Evolutionary conservation across 768 basidiomycete genomes (phyloP), one percentile per base, ranked within the genome.

Genomic region (Suillus luteus): DNA sequence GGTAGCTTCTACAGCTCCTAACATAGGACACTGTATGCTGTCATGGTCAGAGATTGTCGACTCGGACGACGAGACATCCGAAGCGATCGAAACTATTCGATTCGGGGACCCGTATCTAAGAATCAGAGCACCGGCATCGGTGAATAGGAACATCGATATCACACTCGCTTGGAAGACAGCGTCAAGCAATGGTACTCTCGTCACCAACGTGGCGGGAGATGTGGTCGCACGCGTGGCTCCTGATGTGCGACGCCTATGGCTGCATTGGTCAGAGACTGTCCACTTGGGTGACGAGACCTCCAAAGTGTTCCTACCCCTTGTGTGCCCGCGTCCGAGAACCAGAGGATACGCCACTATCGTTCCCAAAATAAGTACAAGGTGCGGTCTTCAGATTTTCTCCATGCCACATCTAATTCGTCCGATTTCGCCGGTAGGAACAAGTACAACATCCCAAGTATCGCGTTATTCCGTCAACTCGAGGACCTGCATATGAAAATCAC

Each of bases 81-180:
- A 67, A 43, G 64, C 76, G 57, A 72, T 68, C 51, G 76, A 35
- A 78, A 76, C 17, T 22, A 58, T 78, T 24, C 24, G 6, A 15
- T 12, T 24, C 35, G 71, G 74, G 31, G 75, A 74, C 49, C 66
- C 70, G 6, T 52, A 66, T 8, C 67, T 70, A 10, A 60, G 55
- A 22, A 67, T 65, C 55, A 66, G 41, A n/a, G 62, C 69, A 17
- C 27, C 15, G 1, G 17, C 14, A 19, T 15, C 38, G 9, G 38
- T 3, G n/a, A 46, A 15, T n/a, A 17, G 55, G 3, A 46, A 40
- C 44, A n/a, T 17, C n/a, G 17, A 8, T 55, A 57, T 81, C 52
- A 65, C 82, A 22, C 59, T 82, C 31, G 79, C 80, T 55, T 79
- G 80, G 0, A 77, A 81, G 60, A 73, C 77, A 0, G 79, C 79